Evolutionary conservation across 2,329 filamentous ascomycete genomes (phyloP), one percentile per base, ranked within the genome.

Genomic region (Epichloe sp.): DNA sequence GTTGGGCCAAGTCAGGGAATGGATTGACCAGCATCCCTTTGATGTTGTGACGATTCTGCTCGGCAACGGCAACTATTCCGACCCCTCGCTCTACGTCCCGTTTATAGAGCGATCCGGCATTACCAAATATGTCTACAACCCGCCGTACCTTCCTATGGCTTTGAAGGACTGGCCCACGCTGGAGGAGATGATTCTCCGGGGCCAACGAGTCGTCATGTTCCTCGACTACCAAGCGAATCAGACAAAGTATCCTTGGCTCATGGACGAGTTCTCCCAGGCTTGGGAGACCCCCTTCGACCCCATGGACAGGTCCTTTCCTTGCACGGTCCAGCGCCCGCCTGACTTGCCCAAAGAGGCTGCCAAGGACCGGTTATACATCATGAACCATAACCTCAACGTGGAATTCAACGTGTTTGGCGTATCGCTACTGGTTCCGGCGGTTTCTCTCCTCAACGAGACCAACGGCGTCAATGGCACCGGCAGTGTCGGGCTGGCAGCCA

Each of bases 281-380:
- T 95, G 87, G 86, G 88, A 96, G 70, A 91, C 89, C 86, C 87
- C 87, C 0, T 96, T 95, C 63, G 86, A 88, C 49, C 88, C 80
- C 3, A 62, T 66, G 15, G 65, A 80, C 62, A 68, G 68, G 47
- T 64, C 66, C 0, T 95, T 95, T 64, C 88, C 89, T 0, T 96
- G 90, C 69, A 82, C 72, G 0, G 74, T 83, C 38, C 80, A 95
- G 62, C 82, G 90, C 0, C 89, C 90, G 0, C 87, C 87, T 0
- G 71, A 78, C 43, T 70, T 94, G 52, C 60, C 69, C 2, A 61
- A 64, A 0, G 67, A 74, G 2, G 76, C 78, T 0, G 77, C 80
- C 1, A 70, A 72, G 52, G 72, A 82, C 34, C 76, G 82, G 43
- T 74, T 95, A 67, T 94, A 90, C 64, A 76, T 95, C 62, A 78